A percentile compares a stretch with the other conserved stretches of the same genome.
Evolutionary conservation across 176 grass and related monocot genomes (phyloP).

Genomic region (Juncus effusus): DNA sequence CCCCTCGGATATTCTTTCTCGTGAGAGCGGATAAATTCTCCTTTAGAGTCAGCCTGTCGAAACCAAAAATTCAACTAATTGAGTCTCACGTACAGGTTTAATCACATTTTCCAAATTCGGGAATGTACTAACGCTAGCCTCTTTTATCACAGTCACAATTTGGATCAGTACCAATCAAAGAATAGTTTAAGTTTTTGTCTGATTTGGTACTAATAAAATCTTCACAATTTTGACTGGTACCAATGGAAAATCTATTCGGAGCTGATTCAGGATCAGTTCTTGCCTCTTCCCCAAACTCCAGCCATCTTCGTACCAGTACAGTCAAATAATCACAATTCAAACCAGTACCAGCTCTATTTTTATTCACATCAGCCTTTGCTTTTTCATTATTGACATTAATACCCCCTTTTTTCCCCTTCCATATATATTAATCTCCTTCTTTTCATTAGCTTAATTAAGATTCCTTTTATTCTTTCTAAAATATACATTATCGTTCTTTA

Average conservation of each 20-base stretch:
- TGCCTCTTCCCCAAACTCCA: not conserved
- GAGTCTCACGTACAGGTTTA: not conserved
- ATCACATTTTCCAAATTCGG: too few species aligned
- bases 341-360: not conserved
- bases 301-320: slow-evolving; percentile 11
- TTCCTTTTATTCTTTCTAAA: too few species aligned
- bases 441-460: too few species aligned
- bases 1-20: not conserved
- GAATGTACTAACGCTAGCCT: too few species aligned
- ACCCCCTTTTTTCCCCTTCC: not conserved
- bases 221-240: slow-evolving; percentile 9
- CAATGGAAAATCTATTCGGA: slow-evolving; percentile 4
- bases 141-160: too few species aligned
- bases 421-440: not conserved
- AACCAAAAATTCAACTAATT: not conserved
- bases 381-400: not conserved
- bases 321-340: slow-evolving; percentile 1
- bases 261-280: not conserved
- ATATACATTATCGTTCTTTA: too few species aligned
- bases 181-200: too few species aligned
- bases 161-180: too few species aligned
- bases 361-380: not conserved
- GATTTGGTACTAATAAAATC: too few species aligned
- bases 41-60: not conserved
- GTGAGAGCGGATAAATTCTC: slow-evolving; percentile 3